phyloP scores from a whole-genome alignment of 352 stramenopile species.

The Salisapilia sapeloensis region DNA sequence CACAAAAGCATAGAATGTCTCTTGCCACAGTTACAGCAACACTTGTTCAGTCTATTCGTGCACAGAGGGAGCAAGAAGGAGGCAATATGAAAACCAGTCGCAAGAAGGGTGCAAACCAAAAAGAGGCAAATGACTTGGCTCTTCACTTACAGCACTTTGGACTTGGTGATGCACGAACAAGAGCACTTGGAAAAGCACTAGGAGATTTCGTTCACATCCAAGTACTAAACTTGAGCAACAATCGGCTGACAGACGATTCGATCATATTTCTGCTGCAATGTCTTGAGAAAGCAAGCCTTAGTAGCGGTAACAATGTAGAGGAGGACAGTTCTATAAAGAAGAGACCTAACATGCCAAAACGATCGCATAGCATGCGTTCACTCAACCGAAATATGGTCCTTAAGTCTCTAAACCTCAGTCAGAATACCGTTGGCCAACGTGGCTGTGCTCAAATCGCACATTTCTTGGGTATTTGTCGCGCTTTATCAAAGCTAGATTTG shows the following conservation, averaged over 20 bases:
- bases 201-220: conserved; percentile 39
- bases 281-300: conserved; percentile 13
- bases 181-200: conserved; percentile 32
- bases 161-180: conserved; percentile 36
- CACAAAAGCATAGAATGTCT: conserved; percentile 6
- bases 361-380: conserved; percentile 1
- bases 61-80: conserved; percentile 10
- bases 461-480: conserved; percentile 24
- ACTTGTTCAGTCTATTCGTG: conserved; percentile 14
- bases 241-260: conserved; percentile 40
- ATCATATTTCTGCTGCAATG: conserved; percentile 43
- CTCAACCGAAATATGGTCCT: conserved; percentile 15
- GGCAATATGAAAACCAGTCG: conserved; percentile 8
- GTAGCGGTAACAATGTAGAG: too few relatives aligned
- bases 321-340: too few relatives aligned
- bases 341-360: too few relatives aligned
- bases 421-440: conserved; percentile 37
- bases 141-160: conserved; percentile 57
- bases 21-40: conserved; percentile 19
- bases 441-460: conserved; percentile 34
- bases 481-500: conserved; percentile 36
- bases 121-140: conserved; percentile 23
- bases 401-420: conserved; percentile 42
- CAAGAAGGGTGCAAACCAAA: conserved; percentile 11
- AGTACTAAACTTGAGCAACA: conserved; percentile 43